Evolutionary conservation across 2,329 filamentous ascomycete genomes (phyloP).

Genomic region (Penicillium sp.): DNA sequence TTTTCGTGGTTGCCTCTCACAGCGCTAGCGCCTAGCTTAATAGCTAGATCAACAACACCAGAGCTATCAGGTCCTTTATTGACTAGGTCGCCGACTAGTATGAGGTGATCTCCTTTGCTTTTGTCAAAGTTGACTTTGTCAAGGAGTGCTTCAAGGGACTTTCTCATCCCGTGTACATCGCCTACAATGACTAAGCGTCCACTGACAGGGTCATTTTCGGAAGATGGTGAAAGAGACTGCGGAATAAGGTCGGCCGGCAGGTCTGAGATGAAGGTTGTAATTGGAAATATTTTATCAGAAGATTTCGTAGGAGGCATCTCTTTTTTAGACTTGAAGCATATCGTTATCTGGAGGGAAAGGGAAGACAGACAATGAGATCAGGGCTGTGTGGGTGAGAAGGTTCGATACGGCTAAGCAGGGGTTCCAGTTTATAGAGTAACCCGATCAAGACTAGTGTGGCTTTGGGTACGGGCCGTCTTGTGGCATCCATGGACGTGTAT

Average conservation of each 20-base stretch:
- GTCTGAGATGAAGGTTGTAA: slow-evolving; percentile 17
- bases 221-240: not conserved
- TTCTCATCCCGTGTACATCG: slow-evolving; percentile 24
- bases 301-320: not conserved
- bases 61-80: slow-evolving; percentile 26
- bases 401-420: too few species aligned
- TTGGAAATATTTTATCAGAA: slow-evolving; percentile 13
- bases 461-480: not conserved
- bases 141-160: slow-evolving; percentile 19
- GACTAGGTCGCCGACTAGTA: slow-evolving; percentile 23
- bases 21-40: slow-evolving; percentile 23
- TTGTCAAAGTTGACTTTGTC: slow-evolving; percentile 18
- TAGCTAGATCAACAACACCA: slow-evolving; percentile 23
- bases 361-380: too few species aligned
- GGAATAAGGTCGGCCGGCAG: slow-evolving; percentile 11
- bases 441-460: not conserved
- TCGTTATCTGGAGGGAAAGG: too few species aligned
- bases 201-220: slow-evolving; percentile 3
- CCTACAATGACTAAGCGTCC: slow-evolving; percentile 23
- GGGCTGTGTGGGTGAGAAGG: too few species aligned
- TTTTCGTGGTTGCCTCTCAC: slow-evolving; percentile 29
- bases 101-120: slow-evolving; percentile 21
- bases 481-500: not conserved
- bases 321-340: not conserved
- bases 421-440: too few species aligned